Percentiles rank a stretch among this genome's conserved stretches.
These are phyloP conservation scores for Massarina eburnea DNA, from an alignment of 2,329 filamentous ascomycete species.

Conservation along the genomic window DNA sequence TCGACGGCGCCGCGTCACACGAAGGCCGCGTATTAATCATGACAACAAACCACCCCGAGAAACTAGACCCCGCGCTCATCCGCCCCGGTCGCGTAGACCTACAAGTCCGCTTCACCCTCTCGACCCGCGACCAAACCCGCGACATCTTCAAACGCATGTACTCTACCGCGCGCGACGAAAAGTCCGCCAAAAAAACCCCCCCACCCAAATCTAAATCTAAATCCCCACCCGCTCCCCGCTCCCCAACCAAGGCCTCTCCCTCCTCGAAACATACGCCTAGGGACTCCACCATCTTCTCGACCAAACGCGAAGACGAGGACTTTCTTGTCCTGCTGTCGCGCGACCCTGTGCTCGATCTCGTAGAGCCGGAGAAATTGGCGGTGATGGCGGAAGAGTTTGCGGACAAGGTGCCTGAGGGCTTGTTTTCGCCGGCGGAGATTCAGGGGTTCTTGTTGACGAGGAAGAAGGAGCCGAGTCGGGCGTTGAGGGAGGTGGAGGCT, in stretches of 20 bases:
- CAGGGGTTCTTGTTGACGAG: constrained; percentile 55
- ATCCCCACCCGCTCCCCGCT: not conserved
- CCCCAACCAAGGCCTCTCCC: not conserved
- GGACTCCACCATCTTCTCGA: constrained; percentile 1
- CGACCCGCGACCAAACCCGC: constrained; percentile 43
- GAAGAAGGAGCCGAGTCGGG: constrained; percentile 52
- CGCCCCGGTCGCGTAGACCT: constrained; percentile 72
- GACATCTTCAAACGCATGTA: constrained; percentile 50
- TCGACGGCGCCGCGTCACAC: constrained; percentile 78
- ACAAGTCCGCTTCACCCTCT: constrained; percentile 62
- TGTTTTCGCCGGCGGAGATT: constrained; percentile 56
- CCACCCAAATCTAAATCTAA: not conserved
- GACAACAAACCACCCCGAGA: constrained; percentile 77
- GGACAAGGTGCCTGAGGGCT: constrained; percentile 47
- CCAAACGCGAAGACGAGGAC: constrained; percentile 9
- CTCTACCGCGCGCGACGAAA: constrained; percentile 12
- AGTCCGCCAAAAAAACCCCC: not conserved
- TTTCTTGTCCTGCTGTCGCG: constrained; percentile 12
- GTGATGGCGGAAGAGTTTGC: constrained; percentile 51
- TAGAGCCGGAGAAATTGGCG: constrained; percentile 35
- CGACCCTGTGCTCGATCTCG: constrained; percentile 11
- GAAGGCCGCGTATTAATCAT: constrained; percentile 80
- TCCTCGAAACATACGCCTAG: not conserved
- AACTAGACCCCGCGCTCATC: constrained; percentile 72
- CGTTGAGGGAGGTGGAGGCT: constrained; percentile 45